phyloP scores from a whole-genome alignment of 345 rosid genomes.

The Gossypium anomalum region DNA sequence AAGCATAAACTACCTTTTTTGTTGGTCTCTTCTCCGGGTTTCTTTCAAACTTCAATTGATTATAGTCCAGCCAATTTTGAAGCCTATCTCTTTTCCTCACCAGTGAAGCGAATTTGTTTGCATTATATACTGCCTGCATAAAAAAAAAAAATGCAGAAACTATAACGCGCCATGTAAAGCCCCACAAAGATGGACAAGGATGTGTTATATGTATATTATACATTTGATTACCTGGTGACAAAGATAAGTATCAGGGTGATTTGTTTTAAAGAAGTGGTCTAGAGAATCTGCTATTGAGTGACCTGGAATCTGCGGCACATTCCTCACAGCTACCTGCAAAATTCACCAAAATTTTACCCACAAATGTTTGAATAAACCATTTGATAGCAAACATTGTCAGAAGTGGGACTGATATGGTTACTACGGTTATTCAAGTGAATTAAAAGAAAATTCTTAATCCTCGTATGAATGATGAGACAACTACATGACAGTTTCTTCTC shows the following conservation, averaged over 20 bases:
- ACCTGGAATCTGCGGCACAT: conserved; percentile 64
- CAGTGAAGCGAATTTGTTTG: conserved; percentile 66
- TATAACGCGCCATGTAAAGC: not conserved
- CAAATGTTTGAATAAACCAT: not conserved
- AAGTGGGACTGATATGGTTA: not conserved
- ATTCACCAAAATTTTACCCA: not conserved
- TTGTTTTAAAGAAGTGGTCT: conserved; percentile 71
- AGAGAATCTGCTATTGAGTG: conserved; percentile 53
- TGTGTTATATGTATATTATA: not conserved
- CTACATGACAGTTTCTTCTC: not conserved
- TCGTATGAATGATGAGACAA: not conserved
- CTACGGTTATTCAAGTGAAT: not conserved
- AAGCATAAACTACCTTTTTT: conserved; percentile 46
- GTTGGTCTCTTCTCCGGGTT: conserved; percentile 75
- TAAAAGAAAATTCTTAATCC: not conserved
- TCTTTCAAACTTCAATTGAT: conserved; percentile 78
- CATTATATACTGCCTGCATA: conserved; percentile 81
- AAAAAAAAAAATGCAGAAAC: conserved; percentile 7
- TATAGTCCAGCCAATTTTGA: conserved; percentile 83
- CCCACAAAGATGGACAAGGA: not conserved
- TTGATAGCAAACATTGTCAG: not conserved
- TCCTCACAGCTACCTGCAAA: conserved; percentile 84
- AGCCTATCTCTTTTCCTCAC: conserved; percentile 72
- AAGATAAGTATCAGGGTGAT: conserved; percentile 86
- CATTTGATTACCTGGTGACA: conserved; percentile 63